Evolutionary conservation across 495 filamentous ascomycete genomes (phyloP).

Genomic region (Lepraria neglecta): DNA sequence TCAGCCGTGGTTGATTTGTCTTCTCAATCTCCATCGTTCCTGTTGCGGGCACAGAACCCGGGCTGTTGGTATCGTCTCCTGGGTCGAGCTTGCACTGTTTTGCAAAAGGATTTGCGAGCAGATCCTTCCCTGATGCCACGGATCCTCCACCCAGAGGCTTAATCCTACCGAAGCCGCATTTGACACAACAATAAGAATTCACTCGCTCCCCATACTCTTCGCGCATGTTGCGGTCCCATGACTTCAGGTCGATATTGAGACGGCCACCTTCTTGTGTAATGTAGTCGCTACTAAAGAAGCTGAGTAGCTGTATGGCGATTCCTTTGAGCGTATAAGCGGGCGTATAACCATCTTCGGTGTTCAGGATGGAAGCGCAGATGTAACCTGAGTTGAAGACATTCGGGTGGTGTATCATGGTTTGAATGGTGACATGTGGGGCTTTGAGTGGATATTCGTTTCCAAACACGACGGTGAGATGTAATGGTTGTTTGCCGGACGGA

Average conservation of each 20-base stretch:
- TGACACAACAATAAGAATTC: too few species aligned
- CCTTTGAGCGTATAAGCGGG: constrained; percentile 47
- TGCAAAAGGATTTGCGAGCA: too few species aligned
- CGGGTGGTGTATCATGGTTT: constrained; percentile 49
- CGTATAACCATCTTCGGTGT: constrained; percentile 38
- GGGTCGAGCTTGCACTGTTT: too few species aligned
- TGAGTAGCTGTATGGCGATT: constrained; percentile 47
- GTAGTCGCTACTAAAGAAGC: constrained; percentile 51
- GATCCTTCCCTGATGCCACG: too few species aligned
- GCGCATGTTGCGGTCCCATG: background rate
- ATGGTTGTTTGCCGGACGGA: constrained; percentile 26
- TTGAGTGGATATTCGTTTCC: constrained; percentile 41
- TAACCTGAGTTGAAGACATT: constrained; percentile 41
- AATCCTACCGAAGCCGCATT: too few species aligned
- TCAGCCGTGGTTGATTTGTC: background rate
- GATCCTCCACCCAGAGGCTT: too few species aligned
- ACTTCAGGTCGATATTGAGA: background rate
- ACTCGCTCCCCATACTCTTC: background rate
- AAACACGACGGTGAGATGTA: constrained; percentile 41
- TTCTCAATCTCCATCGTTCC: background rate
- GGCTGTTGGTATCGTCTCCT: too few species aligned
- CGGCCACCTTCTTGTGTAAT: constrained; percentile 36
- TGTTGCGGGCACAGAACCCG: background rate
- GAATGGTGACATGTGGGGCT: constrained; percentile 40
- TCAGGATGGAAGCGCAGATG: constrained; percentile 47